Base-by-base conservation (phyloP, 139 green algal genomes). In the Micractinium conductrix region DNA sequence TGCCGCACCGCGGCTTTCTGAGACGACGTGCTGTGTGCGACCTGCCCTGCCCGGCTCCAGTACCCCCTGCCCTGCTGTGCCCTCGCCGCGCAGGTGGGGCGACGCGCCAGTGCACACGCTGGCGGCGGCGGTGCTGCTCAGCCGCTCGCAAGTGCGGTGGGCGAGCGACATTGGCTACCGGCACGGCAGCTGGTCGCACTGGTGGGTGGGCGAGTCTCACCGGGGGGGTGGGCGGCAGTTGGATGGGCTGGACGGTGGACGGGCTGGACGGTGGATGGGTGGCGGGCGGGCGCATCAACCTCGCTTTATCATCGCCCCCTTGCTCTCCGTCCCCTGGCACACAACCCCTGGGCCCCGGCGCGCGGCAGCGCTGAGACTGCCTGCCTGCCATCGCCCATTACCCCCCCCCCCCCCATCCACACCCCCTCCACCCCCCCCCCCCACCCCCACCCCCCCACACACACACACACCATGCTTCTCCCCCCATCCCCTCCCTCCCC, bases 91-190 rank as follows among this genome's bases (percentile, higher is more conserved):
- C 78, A 84, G 78, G 5, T 90, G 87, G 87, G 87, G 87, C 16
- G 87, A 90, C 44, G 87, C 87, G 10, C 87, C 87, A 8, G 87
- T 90, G 62, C 87, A 90, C 53, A 88, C 87, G 4, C 83, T 90
- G 8, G 87, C 87, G 33, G 87, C 83, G 33, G 79, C 65, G 19
- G 72, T 79, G 42, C 71, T 90, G 68, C 73, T 90, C 37, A 10
- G 38, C 9, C 67, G 67, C 22, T 28, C 40, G 22, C 67, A 71
- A 43, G n/a, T 85, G 37, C 44, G 62, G 17, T 58, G 60, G 42
- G 58, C 60, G 12, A 24, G 22, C 16, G 78, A 84, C 43, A 84
- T 83, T 30, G 78, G 78, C 3, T 84, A 84, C 43, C 21, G 28
- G 42, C 78, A 84, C 33, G 78, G 55, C 43, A 69, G 55, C 78